Conservation (phyloP, 768 basidiomycete genomes). For the Collybia mongolica region DNA sequence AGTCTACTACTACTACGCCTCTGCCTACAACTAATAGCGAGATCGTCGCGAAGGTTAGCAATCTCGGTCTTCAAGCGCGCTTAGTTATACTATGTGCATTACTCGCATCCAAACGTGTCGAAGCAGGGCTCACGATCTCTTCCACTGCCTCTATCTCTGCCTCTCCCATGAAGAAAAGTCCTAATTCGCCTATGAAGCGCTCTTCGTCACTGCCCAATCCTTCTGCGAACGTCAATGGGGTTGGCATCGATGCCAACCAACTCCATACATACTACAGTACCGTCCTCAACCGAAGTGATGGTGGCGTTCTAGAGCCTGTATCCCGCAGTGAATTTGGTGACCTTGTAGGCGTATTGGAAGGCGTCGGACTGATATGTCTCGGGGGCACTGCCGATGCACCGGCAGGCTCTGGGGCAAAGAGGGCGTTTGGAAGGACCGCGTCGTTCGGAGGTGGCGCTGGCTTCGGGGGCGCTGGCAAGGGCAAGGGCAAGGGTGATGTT, state of each 20-base stretch:
- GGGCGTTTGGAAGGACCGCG: conserved; percentile 52
- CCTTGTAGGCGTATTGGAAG: conserved; percentile 69
- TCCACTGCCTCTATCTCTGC: conserved; percentile 29
- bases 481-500: conserved; percentile 49
- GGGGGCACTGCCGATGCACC: conserved; percentile 8
- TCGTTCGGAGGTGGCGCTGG: conserved; percentile 50
- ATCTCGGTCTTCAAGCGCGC: conserved; percentile 73
- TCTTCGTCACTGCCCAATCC: conserved; percentile 32
- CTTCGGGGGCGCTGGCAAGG: conserved; percentile 34
- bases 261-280: conserved; percentile 64
- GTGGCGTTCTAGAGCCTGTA: conserved; percentile 57
- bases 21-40: conserved; percentile 45
- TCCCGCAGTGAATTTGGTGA: conserved; percentile 79
- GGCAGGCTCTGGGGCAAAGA: conserved; percentile 33
- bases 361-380: conserved; percentile 49
- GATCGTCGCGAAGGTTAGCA: conserved; percentile 60
- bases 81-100: conserved; percentile 64
- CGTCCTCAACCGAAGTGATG: conserved; percentile 56
- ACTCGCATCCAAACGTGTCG: conserved; percentile 61
- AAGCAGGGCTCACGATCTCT: conserved; percentile 53
- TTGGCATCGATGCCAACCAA: conserved; percentile 55
- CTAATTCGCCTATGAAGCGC: conserved; percentile 53
- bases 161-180: conserved; percentile 27
- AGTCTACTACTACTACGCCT: conserved; percentile 16
- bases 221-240: conserved; percentile 19